Conservation (phyloP, 2,329 filamentous ascomycete species). For the Hymenoscyphus salicellus region DNA sequence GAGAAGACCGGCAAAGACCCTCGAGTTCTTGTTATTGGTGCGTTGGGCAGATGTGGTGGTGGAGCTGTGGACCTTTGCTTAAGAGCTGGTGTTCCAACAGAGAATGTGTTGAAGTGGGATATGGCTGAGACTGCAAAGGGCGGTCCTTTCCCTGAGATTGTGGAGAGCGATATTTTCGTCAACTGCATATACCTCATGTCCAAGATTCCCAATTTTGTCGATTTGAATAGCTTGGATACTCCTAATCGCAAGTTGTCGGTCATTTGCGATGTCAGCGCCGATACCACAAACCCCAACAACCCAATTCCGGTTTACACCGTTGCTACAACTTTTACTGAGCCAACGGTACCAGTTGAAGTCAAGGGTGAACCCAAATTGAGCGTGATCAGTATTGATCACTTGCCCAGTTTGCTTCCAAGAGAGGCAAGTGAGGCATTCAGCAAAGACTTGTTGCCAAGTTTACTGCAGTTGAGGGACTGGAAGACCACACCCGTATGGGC, state of each 20-base stretch:
- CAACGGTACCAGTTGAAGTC: constrained; percentile 73
- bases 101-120: constrained; percentile 69
- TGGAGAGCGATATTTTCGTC: constrained; percentile 72
- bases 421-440: constrained; percentile 87
- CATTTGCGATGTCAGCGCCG: constrained; percentile 75
- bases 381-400: constrained; percentile 85
- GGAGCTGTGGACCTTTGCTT: constrained; percentile 79
- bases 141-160: constrained; percentile 77
- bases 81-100: constrained; percentile 67
- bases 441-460: constrained; percentile 69
- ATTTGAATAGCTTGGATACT: constrained; percentile 63
- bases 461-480: constrained; percentile 75
- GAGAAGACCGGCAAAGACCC: constrained; percentile 67
- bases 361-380: constrained; percentile 56
- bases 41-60: constrained; percentile 75
- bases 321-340: constrained; percentile 82
- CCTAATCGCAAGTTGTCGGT: constrained; percentile 72
- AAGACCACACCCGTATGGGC: constrained; percentile 74
- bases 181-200: constrained; percentile 86
- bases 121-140: constrained; percentile 68
- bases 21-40: constrained; percentile 79
- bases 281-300: constrained; percentile 66
- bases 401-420: constrained; percentile 77
- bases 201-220: constrained; percentile 79
- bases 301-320: constrained; percentile 77